Conservation (phyloP, 306 rosid genomes). For the Quercus bicolor region DNA sequence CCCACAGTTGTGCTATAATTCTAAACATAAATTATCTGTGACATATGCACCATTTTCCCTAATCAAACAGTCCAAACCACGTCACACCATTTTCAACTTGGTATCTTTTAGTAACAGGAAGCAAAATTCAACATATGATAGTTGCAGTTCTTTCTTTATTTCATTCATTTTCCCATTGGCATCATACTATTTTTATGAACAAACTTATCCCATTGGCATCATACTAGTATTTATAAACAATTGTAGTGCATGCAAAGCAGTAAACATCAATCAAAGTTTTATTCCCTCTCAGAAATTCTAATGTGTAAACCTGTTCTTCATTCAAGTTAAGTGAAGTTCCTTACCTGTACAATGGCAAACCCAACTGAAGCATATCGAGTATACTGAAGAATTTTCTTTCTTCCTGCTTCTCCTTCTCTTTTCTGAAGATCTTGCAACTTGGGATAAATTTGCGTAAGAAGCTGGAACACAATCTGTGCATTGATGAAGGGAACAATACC, state of each 20-base stretch:
- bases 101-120: background rate
- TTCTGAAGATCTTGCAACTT: conserved; percentile 95
- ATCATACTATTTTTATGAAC: background rate
- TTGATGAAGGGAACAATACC: conserved; percentile 96
- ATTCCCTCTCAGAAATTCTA: background rate
- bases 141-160: background rate
- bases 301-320: background rate
- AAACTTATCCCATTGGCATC: background rate
- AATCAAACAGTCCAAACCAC: background rate
- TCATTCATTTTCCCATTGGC: background rate
- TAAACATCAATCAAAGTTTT: background rate
- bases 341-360: conserved; percentile 88
- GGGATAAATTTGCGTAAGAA: conserved; percentile 91
- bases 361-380: conserved; percentile 96
- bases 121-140: background rate
- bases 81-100: background rate
- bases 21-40: background rate
- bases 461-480: conserved; percentile 94
- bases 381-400: conserved; percentile 87
- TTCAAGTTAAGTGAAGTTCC: conserved; percentile 17
- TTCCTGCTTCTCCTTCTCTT: conserved; percentile 92
- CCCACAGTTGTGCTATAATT: background rate
- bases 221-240: background rate
- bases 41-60: background rate
- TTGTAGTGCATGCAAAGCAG: background rate